phyloP scores from a whole-genome alignment of 495 filamentous ascomycete species.

The Penicillium canescens region DNA sequence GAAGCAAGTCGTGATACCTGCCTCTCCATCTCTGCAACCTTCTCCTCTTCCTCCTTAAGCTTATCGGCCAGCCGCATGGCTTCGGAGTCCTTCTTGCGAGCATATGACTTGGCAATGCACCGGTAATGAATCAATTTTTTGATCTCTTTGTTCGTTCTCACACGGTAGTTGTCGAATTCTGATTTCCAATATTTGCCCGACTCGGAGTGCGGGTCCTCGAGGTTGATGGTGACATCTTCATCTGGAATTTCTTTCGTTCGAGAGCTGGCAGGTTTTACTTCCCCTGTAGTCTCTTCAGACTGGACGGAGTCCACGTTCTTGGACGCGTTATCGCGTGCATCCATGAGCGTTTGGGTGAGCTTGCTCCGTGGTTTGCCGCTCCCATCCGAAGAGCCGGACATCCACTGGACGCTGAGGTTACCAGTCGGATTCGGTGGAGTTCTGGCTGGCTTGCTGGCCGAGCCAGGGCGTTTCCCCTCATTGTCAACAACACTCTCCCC shows the following conservation, averaged over 20 bases:
- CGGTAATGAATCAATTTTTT: conserved; percentile 78
- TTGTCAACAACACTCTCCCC: conserved; percentile 66
- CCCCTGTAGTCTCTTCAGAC: conserved; percentile 13
- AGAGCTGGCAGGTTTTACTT: conserved; percentile 7
- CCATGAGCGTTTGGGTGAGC: conserved; percentile 46
- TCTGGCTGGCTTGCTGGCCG: conserved; percentile 28
- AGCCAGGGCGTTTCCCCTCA: conserved; percentile 47
- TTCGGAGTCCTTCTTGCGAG: conserved; percentile 84
- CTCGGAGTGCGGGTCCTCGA: conserved; percentile 76
- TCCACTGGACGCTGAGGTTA: conserved; percentile 68
- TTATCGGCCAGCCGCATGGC: conserved; percentile 70
- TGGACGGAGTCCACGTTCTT: conserved; percentile 23
- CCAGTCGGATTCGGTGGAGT: conserved; percentile 48
- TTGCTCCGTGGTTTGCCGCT: conserved; percentile 43
- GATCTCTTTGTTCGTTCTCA: conserved; percentile 76
- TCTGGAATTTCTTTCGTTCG: conserved; percentile 25
- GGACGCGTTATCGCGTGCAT: conserved; percentile 42
- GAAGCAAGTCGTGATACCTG: conserved; percentile 61
- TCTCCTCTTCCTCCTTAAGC: conserved; percentile 63
- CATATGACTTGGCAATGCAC: conserved; percentile 82
- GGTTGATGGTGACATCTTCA: conserved; percentile 69
- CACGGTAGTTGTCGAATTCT: conserved; percentile 80
- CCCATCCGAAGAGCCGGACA: conserved; percentile 52
- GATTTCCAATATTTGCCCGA: conserved; percentile 95
- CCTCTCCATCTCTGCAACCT: conserved; percentile 52